These are phyloP conservation scores for Yarrowia osloensis DNA, from an alignment of 805 yeast species.

Conservation along the genomic window DNA sequence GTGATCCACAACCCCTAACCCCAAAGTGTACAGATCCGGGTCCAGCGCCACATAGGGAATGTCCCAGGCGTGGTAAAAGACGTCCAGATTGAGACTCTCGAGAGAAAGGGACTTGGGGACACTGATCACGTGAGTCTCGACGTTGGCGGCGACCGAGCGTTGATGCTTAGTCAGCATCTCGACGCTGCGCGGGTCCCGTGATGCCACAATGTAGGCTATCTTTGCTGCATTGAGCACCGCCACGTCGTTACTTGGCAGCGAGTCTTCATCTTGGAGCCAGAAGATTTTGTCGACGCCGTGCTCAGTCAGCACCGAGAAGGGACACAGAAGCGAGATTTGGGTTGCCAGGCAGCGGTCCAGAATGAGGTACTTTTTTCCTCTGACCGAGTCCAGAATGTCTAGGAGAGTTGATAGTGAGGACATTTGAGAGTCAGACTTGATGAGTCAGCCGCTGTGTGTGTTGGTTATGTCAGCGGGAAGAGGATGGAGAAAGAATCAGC, in stretches of 20 bases:
- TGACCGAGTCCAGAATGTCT: conserved; percentile 9
- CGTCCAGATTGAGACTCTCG: neutral
- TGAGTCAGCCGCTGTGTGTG: neutral
- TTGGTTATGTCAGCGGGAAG: neutral
- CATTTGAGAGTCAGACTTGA: no score
- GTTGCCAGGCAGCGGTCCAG: conserved; percentile 53
- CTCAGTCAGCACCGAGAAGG: conserved; percentile 55
- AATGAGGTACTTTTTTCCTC: conserved; percentile 42
- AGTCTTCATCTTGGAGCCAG: conserved; percentile 46
- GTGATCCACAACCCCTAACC: neutral
- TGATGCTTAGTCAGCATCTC: neutral
- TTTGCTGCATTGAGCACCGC: neutral
- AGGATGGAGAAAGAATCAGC: no score
- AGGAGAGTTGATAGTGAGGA: neutral
- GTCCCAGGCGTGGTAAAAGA: conserved; percentile 13
- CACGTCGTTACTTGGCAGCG: neutral
- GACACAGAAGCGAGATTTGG: conserved; percentile 55
- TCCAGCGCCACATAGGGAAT: conserved; percentile 6
- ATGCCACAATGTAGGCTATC: neutral
- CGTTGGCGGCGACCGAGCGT: neutral
- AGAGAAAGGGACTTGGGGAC: neutral
- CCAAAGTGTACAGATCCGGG: neutral
- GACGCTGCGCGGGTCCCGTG: neutral
- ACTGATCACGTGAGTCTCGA: conserved; percentile 2
- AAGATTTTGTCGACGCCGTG: conserved; percentile 53